These are phyloP conservation scores for Podosphaera xanthii DNA, from an alignment of 2,329 filamentous ascomycete species.

Conservation along the genomic window DNA sequence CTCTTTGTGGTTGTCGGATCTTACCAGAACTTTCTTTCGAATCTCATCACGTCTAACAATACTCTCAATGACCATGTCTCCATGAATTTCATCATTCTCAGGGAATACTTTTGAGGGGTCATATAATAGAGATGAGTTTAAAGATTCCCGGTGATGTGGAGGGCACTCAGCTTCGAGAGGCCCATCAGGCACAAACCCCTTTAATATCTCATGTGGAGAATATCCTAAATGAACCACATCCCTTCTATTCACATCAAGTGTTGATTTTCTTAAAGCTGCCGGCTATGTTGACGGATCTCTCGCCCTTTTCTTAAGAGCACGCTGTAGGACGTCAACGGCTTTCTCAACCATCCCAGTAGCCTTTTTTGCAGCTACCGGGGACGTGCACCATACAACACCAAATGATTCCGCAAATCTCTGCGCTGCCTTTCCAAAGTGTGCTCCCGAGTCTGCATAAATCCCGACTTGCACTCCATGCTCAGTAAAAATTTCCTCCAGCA, in stretches of 20 bases:
- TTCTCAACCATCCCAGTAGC: no score
- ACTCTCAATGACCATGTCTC: not conserved
- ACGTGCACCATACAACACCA: no score
- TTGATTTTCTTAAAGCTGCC: not conserved
- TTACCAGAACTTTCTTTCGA: not conserved
- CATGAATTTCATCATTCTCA: not conserved
- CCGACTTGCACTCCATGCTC: no score
- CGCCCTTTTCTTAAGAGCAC: no score
- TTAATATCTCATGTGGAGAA: not conserved
- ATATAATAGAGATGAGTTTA: no score
- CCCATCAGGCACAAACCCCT: not conserved
- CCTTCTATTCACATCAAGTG: not conserved
- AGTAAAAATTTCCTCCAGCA: no score
- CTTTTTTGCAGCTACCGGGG: no score
- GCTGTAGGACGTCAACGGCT: no score
- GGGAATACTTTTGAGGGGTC: no score
- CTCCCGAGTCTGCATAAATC: no score
- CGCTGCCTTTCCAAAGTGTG: no score
- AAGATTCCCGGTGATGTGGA: not conserved
- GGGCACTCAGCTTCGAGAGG: not conserved
- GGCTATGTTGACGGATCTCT: not conserved
- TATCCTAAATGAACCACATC: not conserved
- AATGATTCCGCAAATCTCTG: no score
- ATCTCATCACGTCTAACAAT: not conserved
- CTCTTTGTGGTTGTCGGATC: not conserved